A percentile compares a stretch with the other conserved stretches of the same genome.
phyloP scores from a whole-genome alignment of 169 alveolate species.

The Miamiensis avidus region DNA sequence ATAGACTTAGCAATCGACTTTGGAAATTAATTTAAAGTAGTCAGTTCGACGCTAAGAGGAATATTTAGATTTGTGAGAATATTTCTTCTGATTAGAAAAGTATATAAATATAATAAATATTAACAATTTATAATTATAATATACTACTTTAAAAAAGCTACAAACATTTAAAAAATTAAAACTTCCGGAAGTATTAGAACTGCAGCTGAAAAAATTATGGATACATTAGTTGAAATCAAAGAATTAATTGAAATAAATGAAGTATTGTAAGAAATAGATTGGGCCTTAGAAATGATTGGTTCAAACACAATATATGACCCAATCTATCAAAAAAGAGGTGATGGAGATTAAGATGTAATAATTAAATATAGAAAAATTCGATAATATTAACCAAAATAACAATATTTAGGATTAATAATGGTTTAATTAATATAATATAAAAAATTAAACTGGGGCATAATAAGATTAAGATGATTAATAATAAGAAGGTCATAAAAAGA shows the following conservation, averaged over 20 bases:
- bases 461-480: background rate
- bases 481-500: background rate
- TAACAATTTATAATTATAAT: too few relatives aligned
- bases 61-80: slow-evolving; percentile 27
- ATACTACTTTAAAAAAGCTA: too few relatives aligned
- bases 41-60: slow-evolving; percentile 1
- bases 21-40: background rate
- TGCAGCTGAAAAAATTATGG: slow-evolving; percentile 24
- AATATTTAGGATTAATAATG: background rate
- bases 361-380: background rate
- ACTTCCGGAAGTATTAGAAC: slow-evolving; percentile 1
- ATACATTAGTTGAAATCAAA: slow-evolving; percentile 1
- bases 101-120: background rate
- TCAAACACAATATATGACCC: slow-evolving; percentile 21
- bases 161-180: slow-evolving; percentile 15
- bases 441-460: background rate
- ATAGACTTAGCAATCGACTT: background rate
- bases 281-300: background rate
- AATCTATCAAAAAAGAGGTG: background rate
- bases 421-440: slow-evolving; percentile 1
- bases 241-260: slow-evolving; percentile 13
- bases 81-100: slow-evolving; percentile 16
- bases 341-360: background rate
- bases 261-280: slow-evolving; percentile 1
- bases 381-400: background rate